Conservation (phyloP, 371 early-diverging fungal genomes). For the Sporodiniella umbellata region DNA sequence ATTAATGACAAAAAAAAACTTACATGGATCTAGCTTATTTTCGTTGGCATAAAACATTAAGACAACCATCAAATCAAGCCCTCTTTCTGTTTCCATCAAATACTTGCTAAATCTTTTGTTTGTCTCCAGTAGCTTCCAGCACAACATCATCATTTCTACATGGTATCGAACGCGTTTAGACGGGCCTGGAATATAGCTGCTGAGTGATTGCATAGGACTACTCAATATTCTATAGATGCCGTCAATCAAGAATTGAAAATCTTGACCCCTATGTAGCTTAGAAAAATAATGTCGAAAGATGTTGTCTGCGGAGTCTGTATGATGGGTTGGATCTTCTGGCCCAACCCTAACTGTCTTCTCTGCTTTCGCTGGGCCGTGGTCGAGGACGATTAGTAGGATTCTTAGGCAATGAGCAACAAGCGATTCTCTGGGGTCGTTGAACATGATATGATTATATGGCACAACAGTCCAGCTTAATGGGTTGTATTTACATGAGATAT, state of each 20-base stretch:
- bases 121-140: conserved; percentile 78
- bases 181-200: conserved; percentile 77
- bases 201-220: conserved; percentile 77
- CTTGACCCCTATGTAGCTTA: conserved; percentile 74
- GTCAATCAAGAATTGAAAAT: conserved; percentile 72
- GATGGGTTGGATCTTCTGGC: conserved; percentile 2
- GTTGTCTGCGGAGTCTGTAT: conserved; percentile 28
- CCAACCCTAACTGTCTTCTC: conserved; percentile 18
- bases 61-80: conserved; percentile 60
- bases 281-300: conserved; percentile 72
- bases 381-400: conserved; percentile 65
- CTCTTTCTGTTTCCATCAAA: conserved; percentile 68
- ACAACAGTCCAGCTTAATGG: conserved; percentile 87
- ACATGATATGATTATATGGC: conserved; percentile 82
- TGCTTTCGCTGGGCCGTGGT: conserved; percentile 53
- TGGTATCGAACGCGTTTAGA: conserved; percentile 68
- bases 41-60: conserved; percentile 66
- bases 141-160: conserved; percentile 76
- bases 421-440: conserved; percentile 69
- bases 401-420: conserved; percentile 70
- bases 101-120: conserved; percentile 75
- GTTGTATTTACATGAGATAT: conserved; percentile 76
- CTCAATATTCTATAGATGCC: conserved; percentile 74
- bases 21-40: conserved; percentile 60
- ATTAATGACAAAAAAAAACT: conserved; percentile 11